Percentiles rank a stretch among this genome's conserved stretches.
Conservation (phyloP, 331 rosid genomes). For the Rosa hybrid region DNA sequence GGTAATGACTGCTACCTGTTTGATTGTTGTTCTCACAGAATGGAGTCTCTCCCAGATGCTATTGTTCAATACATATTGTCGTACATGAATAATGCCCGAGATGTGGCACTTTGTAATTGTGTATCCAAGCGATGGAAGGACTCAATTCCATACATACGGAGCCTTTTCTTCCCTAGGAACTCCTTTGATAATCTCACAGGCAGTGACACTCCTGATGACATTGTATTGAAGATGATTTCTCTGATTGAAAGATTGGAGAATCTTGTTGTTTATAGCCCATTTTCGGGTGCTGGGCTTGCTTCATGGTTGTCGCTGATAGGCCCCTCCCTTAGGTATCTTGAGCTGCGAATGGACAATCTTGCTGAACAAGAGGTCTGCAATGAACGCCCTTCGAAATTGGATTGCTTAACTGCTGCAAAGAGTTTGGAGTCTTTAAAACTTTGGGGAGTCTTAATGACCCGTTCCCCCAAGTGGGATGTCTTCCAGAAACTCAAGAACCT, state of each 20-base stretch:
- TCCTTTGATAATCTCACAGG: conserved; percentile 57
- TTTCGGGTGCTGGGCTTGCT: conserved; percentile 72
- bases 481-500: conserved; percentile 66
- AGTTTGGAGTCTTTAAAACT: conserved; percentile 72
- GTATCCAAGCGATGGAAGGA: conserved; percentile 89
- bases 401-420: conserved; percentile 59
- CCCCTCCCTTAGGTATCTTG: conserved; percentile 62
- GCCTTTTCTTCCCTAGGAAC: conserved; percentile 81
- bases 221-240: conserved; percentile 74
- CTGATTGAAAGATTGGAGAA: conserved; percentile 50
- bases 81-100: conserved; percentile 62
- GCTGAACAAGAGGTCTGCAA: conserved; percentile 34
- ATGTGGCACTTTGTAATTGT: conserved; percentile 80
- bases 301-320: conserved; percentile 72
- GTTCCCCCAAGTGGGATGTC: conserved; percentile 72
- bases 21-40: conserved; percentile 42
- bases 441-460: conserved; percentile 81
- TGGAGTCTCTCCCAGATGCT: conserved; percentile 86
- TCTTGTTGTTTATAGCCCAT: conserved; percentile 80
- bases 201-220: conserved; percentile 48
- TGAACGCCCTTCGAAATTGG: conserved; percentile 69
- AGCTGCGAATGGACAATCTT: conserved; percentile 83
- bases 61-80: conserved; percentile 74
- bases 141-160: conserved; percentile 49
- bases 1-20: conserved; percentile 21